These are phyloP conservation scores for Pythium monospermum DNA, from an alignment of 352 stramenopile species.

Conservation along the genomic window DNA sequence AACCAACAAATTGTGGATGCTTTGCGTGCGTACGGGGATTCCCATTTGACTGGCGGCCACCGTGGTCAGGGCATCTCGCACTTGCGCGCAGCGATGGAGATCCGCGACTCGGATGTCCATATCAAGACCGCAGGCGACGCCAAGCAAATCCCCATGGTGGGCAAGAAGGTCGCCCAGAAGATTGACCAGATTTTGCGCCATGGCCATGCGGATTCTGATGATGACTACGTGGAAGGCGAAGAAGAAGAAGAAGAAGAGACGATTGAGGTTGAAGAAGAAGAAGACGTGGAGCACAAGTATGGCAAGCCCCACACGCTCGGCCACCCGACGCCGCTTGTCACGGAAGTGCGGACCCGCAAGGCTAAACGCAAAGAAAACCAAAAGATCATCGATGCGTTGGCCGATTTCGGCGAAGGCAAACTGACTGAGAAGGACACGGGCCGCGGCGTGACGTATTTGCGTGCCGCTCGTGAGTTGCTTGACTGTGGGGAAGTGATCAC, in stretches of 20 bases:
- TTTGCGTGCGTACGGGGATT: slow-evolving; percentile 66
- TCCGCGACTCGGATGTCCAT: slow-evolving; percentile 44
- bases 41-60: slow-evolving; percentile 54
- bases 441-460: slow-evolving; percentile 56
- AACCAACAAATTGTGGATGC: slow-evolving; percentile 70
- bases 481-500: slow-evolving; percentile 41
- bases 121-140: slow-evolving; percentile 53
- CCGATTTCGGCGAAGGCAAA: slow-evolving; percentile 51
- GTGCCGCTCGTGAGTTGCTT: slow-evolving; percentile 49
- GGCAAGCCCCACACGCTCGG: slow-evolving; percentile 16
- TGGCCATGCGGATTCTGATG: slow-evolving; percentile 61
- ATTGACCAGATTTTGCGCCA: slow-evolving; percentile 73
- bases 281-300: slow-evolving; percentile 21
- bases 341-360: slow-evolving; percentile 36
- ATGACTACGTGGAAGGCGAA: slow-evolving; percentile 56
- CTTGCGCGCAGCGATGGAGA: slow-evolving; percentile 53
- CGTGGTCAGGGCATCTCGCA: slow-evolving; percentile 75
- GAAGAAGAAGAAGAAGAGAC: slow-evolving; percentile 34
- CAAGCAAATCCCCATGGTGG: slow-evolving; percentile 55
- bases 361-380: slow-evolving; percentile 53
- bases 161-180: slow-evolving; percentile 46
- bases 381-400: slow-evolving; percentile 50
- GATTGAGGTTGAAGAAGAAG: slow-evolving; percentile 23
- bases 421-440: slow-evolving; percentile 50
- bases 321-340: slow-evolving; percentile 39